Base-by-base conservation (phyloP, 345 rosid genomes). In the Gossypium arboreum region DNA sequence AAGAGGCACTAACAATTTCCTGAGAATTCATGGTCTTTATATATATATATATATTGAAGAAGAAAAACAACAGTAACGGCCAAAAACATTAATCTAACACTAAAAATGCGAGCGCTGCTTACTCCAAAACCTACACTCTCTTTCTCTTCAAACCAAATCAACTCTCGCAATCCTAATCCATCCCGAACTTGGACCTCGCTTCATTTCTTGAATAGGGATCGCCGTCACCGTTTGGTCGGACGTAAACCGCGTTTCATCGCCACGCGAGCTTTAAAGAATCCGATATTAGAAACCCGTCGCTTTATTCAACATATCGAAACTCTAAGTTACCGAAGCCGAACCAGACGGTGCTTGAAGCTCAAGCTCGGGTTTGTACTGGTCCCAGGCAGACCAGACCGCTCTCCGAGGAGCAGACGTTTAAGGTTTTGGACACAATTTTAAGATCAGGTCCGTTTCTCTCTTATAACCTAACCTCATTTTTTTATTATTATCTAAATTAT, bases 351-450 rank as follows among this genome's bases (percentile, higher is more conserved):
- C 90, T 89, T 27, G 98, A 94, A 16, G 98, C 98, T 58, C 98
- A 92, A 80, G 88, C 94, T 82, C 92, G 90, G 92, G 96, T 94
- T 84, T 94, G 98, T 76, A 94, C 98, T 0, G 98, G 98, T 13
- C 98, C 98, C 16, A 88, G 92, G 3, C 97, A 90, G 85, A 94
- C 98, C 75, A 87, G 69, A 72, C 94, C 97, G 25, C 88, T 94
- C 2, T 84, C 48, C 24, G 94, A 90, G 75, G 90, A 90, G 7
- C 98, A 92, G 65, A 95, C 68, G 55, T 47, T 67, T 67, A 67
- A 67, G 71, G 71, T 67, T 47, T 47, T 67, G 18, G 71, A 67
- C 71, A 67, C 56, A 41, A 67, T 94, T 27, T 75, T 94, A 64
- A 24, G 57, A n/a, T 43, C 43, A 71, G 73, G 73, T 52, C 60